Conservation (phyloP, 179 eudicot genomes). For the Silene coronaria region DNA sequence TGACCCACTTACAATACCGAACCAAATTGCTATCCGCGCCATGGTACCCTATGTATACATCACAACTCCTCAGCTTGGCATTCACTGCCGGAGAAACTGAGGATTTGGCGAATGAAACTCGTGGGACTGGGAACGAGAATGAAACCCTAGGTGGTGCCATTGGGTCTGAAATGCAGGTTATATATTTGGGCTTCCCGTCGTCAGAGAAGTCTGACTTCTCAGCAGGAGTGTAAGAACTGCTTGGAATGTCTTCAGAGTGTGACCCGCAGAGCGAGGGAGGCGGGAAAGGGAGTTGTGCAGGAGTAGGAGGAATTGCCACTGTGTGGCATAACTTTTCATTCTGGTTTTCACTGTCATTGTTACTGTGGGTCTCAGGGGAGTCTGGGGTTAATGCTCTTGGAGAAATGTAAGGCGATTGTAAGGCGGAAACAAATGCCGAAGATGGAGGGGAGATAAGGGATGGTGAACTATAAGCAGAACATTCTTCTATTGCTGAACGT, state of each 20-base stretch:
- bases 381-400: slow-evolving; percentile 47
- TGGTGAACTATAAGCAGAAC: slow-evolving; percentile 60
- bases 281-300: slow-evolving; percentile 37
- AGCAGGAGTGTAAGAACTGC: slow-evolving; percentile 80
- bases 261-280: slow-evolving; percentile 60
- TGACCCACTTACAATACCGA: slow-evolving; percentile 86
- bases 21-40: slow-evolving; percentile 53
- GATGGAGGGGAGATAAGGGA: slow-evolving; percentile 74
- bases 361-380: slow-evolving; percentile 25
- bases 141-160: slow-evolving; percentile 52
- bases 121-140: slow-evolving; percentile 75
- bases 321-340: slow-evolving; percentile 12
- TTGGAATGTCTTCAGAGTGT: slow-evolving; percentile 66
- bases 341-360: slow-evolving; percentile 11
- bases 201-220: slow-evolving; percentile 56
- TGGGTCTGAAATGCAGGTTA: slow-evolving; percentile 38
- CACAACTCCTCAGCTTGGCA: slow-evolving; percentile 75
- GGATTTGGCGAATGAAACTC: slow-evolving; percentile 60
- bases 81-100: slow-evolving; percentile 58
- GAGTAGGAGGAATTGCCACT: slow-evolving; percentile 21
- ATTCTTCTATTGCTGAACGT: slow-evolving; percentile 20
- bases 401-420: slow-evolving; percentile 86
- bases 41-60: slow-evolving; percentile 75
- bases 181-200: slow-evolving; percentile 49
- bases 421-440: slow-evolving; percentile 82